These are phyloP conservation scores for Tulasnella sp. DNA, from an alignment of 768 basidiomycete genomes.

Conservation along the genomic window DNA sequence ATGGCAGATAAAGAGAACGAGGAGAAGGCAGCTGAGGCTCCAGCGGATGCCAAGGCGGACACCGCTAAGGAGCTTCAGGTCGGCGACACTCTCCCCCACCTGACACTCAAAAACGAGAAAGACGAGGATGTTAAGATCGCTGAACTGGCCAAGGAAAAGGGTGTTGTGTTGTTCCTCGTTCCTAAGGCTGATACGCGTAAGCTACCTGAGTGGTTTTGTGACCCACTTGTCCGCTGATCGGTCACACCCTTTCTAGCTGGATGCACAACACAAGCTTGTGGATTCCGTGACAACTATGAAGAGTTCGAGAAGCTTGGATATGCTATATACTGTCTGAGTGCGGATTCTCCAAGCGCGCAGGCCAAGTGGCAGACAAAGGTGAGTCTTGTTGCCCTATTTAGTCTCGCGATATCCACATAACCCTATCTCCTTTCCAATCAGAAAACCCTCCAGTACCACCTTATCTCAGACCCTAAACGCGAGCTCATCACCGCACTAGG, in stretches of 20 bases:
- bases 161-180: conserved; percentile 76
- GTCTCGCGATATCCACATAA: conserved; percentile 12
- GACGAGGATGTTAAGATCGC: conserved; percentile 70
- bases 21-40: conserved; percentile 29
- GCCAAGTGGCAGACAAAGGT: conserved; percentile 86
- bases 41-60: conserved; percentile 33
- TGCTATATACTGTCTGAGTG: conserved; percentile 79
- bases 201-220: conserved; percentile 35
- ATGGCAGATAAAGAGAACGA: conserved; percentile 24
- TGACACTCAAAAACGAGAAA: conserved; percentile 81
- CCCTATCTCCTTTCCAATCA: conserved; percentile 38
- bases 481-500: conserved; percentile 76
- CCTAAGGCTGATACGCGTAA: conserved; percentile 83
- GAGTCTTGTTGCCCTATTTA: conserved; percentile 31
- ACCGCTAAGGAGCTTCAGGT: conserved; percentile 49
- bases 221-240: conserved; percentile 1
- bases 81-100: conserved; percentile 68
- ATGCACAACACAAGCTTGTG: conserved; percentile 90
- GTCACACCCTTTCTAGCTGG: conserved; percentile 53
- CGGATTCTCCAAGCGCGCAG: conserved; percentile 70
- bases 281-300: conserved; percentile 77
- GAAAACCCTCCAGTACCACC: conserved; percentile 80
- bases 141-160: conserved; percentile 61
- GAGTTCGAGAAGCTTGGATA: conserved; percentile 68
- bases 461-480: conserved; percentile 87